Evolutionary conservation across 495 filamentous ascomycete species (phyloP).

Genomic region (Penicillium samsonianum): DNA sequence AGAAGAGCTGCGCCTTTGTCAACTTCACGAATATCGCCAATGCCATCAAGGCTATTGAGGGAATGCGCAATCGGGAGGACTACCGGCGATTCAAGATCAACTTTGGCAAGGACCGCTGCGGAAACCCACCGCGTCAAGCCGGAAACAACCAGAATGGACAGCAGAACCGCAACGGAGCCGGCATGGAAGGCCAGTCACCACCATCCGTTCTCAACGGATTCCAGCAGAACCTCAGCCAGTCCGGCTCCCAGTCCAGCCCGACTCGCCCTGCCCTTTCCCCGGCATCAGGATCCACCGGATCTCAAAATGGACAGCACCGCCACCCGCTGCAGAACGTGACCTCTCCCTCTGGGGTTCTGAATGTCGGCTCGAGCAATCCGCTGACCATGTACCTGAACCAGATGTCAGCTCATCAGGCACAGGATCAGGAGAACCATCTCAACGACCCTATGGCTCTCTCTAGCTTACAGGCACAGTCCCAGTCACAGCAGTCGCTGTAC

Average conservation of each 20-base stretch:
- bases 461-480: constrained; percentile 66
- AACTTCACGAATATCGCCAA: constrained; percentile 99
- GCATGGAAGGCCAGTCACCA: constrained; percentile 65
- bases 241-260: constrained; percentile 68
- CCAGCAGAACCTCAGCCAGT: constrained; percentile 54
- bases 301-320: constrained; percentile 52
- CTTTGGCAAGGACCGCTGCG: constrained; percentile 97
- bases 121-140: constrained; percentile 90
- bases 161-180: constrained; percentile 57
- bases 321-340: constrained; percentile 54
- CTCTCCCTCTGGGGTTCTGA: constrained; percentile 71
- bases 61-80: constrained; percentile 88
- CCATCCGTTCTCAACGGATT: constrained; percentile 50
- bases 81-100: constrained; percentile 99
- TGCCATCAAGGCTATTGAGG: constrained; percentile 98
- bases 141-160: constrained; percentile 47
- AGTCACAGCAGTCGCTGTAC: constrained; percentile 55
- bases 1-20: constrained; percentile 99
- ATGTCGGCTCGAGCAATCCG: constrained; percentile 79
- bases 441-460: constrained; percentile 52
- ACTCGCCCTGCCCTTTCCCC: constrained; percentile 59
- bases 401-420: constrained; percentile 74
- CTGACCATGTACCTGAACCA: constrained; percentile 93
- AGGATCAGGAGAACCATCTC: constrained; percentile 57
- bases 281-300: constrained; percentile 57